Conservation (phyloP, 768 basidiomycete genomes). For the Pleurotus cornucopiae region DNA sequence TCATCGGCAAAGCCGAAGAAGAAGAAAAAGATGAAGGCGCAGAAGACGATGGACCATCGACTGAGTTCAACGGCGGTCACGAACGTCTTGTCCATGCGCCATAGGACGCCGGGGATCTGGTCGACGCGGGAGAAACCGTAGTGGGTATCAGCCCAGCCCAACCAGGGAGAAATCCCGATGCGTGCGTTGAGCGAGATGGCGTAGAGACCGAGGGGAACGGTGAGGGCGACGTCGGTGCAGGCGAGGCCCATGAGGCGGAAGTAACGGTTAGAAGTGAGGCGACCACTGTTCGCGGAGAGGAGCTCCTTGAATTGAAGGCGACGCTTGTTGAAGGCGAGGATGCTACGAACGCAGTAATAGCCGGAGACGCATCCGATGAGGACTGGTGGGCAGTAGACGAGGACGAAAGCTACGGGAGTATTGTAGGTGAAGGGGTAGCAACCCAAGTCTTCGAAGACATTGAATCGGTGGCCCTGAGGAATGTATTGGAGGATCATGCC, state of each 20-base stretch:
- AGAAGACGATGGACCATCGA: slow-evolving; percentile 44
- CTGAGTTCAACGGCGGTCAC: slow-evolving; percentile 33
- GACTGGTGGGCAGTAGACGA: background rate
- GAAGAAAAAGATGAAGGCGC: slow-evolving; percentile 56
- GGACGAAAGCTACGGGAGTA: slow-evolving; percentile 23
- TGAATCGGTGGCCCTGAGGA: slow-evolving; percentile 54
- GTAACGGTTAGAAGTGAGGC: slow-evolving; percentile 45
- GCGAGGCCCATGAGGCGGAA: slow-evolving; percentile 57
- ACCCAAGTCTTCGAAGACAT: slow-evolving; percentile 56
- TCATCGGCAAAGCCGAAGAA: slow-evolving; percentile 67
- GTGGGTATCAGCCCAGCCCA: slow-evolving; percentile 49
- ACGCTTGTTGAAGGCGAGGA: slow-evolving; percentile 35
- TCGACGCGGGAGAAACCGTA: slow-evolving; percentile 40
- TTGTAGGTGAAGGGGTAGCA: slow-evolving; percentile 50
- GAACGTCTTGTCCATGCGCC: slow-evolving; percentile 26
- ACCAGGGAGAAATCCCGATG: slow-evolving; percentile 35
- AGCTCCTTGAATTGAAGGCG: slow-evolving; percentile 40
- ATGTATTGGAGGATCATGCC: slow-evolving; percentile 42
- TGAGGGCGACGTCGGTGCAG: slow-evolving; percentile 39
- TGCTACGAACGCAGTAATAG: slow-evolving; percentile 21
- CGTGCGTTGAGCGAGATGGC: slow-evolving; percentile 31
- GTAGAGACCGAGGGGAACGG: slow-evolving; percentile 38
- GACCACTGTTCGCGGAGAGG: slow-evolving; percentile 28
- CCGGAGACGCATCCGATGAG: slow-evolving; percentile 1
- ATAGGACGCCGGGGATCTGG: slow-evolving; percentile 35